Evolutionary conservation across 371 early-diverging fungal species (phyloP), one percentile per base, ranked within the genome.

Genomic region (Mortierella sp.): DNA sequence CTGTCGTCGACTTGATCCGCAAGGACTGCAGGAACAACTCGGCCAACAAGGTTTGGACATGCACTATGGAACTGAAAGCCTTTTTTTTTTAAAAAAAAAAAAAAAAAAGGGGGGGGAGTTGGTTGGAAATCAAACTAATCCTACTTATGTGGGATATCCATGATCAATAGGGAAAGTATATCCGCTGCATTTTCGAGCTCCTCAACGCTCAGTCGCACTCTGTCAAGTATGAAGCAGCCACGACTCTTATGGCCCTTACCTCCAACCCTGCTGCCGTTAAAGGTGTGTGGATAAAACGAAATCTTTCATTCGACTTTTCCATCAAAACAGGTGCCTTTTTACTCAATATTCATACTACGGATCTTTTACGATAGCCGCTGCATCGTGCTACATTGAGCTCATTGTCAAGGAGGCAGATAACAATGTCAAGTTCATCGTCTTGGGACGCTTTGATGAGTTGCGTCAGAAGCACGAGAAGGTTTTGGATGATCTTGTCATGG

Each of bases 151-250:
- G 58, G 29, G 37, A n/a, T n/a, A n/a, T 43, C 56, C 23, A 37
- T 44, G 37, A 37, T 57, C 0, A 19, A 4, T 65, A 92, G 92
- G 90, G 91, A 25, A 91, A 90, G 73, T 97, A 96, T 83, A 93
- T 98, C 69, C 92, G 94, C 62, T 91, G 91, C 68, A 90, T 98
- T 47, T 92, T 96, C 66, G 92, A 94, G 68, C 84, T 98, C 66
- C 85, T 98, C 70, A 86, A 89, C 37, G 89, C 91, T 19, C 84
- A 91, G 19, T 90, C 96, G 12, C 92, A 91, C 74, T 90, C 97
- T 45, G 99, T 99, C 72, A 95, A 96, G 75, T 99, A 95, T 80
- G 99, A 99, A 80, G 99, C 99, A 19, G 98, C 99, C 37, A 90
- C 91, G 59, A 93, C 98, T 23, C 84, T 98, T 65, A 91, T 97